Evolutionary conservation across 495 filamentous ascomycete species (phyloP), one percentile per base, ranked within the genome.

Genomic region (Tuber brumale): DNA sequence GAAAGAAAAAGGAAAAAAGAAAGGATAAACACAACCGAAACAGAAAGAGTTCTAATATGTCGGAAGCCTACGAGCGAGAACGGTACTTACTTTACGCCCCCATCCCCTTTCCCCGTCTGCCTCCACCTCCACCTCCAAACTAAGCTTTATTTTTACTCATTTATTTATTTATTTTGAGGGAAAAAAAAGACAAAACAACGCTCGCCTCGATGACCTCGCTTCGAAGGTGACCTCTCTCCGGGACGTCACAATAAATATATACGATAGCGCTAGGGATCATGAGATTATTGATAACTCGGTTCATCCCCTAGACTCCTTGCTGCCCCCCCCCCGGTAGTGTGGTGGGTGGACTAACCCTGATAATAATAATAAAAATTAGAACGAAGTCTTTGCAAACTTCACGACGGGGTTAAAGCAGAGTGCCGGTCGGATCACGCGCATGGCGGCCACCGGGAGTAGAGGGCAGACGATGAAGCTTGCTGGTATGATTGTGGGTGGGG

Each of bases 181-280:
- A 51, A 41, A 41, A 10, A 51, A 41, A 41, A 83, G 81, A 84
- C 95, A 99, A 86, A 99, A 99, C 86, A 97, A 97, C 85, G 91
- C 93, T 81, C 94, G 95, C 83, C 92, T 99, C 72, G 91, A 94
- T 81, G 94, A 96, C 81, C 91, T 99, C 37, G 91, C 92, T 23
- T 87, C 88, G 41, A 99, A 99, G 85, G 93, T 97, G 44, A 92
- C 92, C 69, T 93, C 94, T 46, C 88, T 99, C 72, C 94, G 94
- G 81, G 91, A 91, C 79, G 94, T 99, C n/a, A 99, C 95, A n/a
- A 90, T 97, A 69, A 93, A 98, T 85, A 99, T 99, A 83, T 97
- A 97, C 86, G 94, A 97, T 85, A 92, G 94, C 83, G 95, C 95
- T 57, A 88, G 93, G 57, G 89, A 91, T 81, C 94, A 97, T 82